Percentiles rank a stretch among this genome's conserved stretches.
phyloP scores from a whole-genome alignment of 768 basidiomycete genomes.

The Solioccasus polychromus region DNA sequence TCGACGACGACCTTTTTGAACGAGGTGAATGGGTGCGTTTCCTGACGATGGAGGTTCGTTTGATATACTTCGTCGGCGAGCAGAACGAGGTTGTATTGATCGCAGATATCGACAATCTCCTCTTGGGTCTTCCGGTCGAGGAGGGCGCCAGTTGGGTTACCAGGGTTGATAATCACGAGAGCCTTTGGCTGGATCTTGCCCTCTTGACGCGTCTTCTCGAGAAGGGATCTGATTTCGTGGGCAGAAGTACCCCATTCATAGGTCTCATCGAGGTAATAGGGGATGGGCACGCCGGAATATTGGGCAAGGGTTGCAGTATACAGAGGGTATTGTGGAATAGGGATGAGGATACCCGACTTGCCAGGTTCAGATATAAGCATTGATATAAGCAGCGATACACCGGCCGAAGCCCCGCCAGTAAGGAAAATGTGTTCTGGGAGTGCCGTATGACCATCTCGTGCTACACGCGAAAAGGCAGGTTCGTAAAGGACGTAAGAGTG shows the following conservation, averaged over 20 bases:
- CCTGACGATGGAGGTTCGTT: conserved; percentile 74
- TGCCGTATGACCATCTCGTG: conserved; percentile 86
- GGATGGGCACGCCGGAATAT: conserved; percentile 72
- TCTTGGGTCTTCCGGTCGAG: conserved; percentile 70
- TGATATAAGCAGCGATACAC: conserved; percentile 84
- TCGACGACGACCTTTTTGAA: conserved; percentile 88
- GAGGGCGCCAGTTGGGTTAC: conserved; percentile 93
- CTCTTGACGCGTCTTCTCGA: conserved; percentile 60
- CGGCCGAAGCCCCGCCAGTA: conserved; percentile 90
- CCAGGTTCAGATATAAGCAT: conserved; percentile 66
- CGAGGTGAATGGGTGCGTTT: conserved; percentile 75
- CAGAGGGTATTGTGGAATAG: conserved; percentile 97
- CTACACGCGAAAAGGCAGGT: conserved; percentile 36
- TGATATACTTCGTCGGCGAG: conserved; percentile 99
- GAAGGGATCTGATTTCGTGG: conserved; percentile 58
- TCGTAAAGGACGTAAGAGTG: neutral
- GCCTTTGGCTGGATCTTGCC: conserved; percentile 66
- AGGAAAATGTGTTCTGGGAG: conserved; percentile 88
- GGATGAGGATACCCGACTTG: conserved; percentile 80
- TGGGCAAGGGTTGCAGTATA: conserved; percentile 95
- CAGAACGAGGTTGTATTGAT: conserved; percentile 80
- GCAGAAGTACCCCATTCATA: conserved; percentile 81
- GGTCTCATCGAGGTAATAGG: conserved; percentile 86
- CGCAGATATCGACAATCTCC: conserved; percentile 78
- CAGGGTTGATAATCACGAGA: conserved; percentile 97